Base-by-base conservation (phyloP, 208 protist species). In the Acanthamoeba royreba region DNA sequence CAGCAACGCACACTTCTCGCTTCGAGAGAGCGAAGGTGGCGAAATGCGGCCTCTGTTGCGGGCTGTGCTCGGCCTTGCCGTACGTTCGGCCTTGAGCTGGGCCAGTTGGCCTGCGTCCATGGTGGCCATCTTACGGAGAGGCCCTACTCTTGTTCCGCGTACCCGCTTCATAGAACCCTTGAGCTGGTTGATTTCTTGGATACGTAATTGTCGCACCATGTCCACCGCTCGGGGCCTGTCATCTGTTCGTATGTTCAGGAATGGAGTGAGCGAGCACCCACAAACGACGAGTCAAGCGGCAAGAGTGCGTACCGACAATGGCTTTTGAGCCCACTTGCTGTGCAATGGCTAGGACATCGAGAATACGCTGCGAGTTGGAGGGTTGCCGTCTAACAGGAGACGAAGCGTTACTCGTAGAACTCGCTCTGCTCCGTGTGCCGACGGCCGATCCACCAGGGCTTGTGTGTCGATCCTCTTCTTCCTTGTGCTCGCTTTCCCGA, bases 311-410 rank as follows among this genome's bases (percentile, higher is more conserved):
- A 81, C 72, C 40, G 72, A 7, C 38, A 22, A 81, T 81, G 72
- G 72, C 72, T 25, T 81, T 81, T 15, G 72, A 81, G 40, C 81
- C 81, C 35, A 69, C 81, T 31, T 58, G 46, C 81, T 89, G 81
- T 17, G 52, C 46, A 11, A 89, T 53, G 25, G 81, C 31, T 22
- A 89, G 47, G 17, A 89, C 81, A 25, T 89, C 81, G 38, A 89
- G 81, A 63, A 89, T 63, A 49, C 63, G 81, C 46, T 58, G 53
- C 46, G 52, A 69, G 47, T 86, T 58, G n/a, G 19, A 63, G n/a
- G 35, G 47, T 33, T 89, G 81, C 40, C 46, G n/a, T 49, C 25
- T 58, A 22, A 40, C 35, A 0, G 31, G 35, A 0, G 3, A 28
- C 17, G 46, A 3, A 35, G 19, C 33, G 22, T 49, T 43, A 25